phyloP scores from a whole-genome alignment of 768 basidiomycete genomes.

The Mycena filopes region DNA sequence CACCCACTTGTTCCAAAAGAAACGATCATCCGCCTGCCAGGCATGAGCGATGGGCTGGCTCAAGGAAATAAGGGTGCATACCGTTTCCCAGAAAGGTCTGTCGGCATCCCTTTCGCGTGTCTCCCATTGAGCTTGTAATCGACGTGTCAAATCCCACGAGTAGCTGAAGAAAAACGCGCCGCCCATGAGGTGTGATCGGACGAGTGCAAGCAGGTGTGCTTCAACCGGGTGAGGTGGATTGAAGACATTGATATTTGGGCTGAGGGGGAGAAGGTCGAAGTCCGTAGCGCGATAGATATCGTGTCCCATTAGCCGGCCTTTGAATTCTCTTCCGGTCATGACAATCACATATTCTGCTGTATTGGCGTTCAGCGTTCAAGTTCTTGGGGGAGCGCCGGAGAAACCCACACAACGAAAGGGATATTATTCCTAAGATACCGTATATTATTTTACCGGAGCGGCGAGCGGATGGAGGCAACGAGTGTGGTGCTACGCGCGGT shows the following conservation, averaged over 20 bases:
- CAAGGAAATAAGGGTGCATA: conserved; percentile 48
- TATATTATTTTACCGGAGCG: conserved; percentile 75
- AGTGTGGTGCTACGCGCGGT: conserved; percentile 14
- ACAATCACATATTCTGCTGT: conserved; percentile 94
- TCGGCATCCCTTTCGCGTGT: conserved; percentile 59
- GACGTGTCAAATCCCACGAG: conserved; percentile 87
- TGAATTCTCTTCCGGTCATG: conserved; percentile 83
- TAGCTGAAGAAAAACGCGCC: conserved; percentile 94
- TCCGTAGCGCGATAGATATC: conserved; percentile 91
- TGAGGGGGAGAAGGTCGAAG: conserved; percentile 91
- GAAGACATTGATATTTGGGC: conserved; percentile 72
- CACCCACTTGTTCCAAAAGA: conserved; percentile 94
- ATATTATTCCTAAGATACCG: conserved; percentile 81
- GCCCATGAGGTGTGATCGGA: conserved; percentile 82
- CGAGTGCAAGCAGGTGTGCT: conserved; percentile 84
- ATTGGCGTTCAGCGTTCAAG: conserved; percentile 6
- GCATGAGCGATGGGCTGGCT: background rate
- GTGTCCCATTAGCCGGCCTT: conserved; percentile 83
- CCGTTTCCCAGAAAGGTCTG: conserved; percentile 82
- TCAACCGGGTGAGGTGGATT: conserved; percentile 88
- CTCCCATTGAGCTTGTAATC: conserved; percentile 85
- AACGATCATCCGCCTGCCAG: conserved; percentile 87
- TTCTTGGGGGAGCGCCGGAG: conserved; percentile 4
- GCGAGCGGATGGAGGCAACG: conserved; percentile 63
- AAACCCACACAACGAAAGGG: conserved; percentile 76